A percentile compares a stretch with the other conserved stretches of the same genome.
Evolutionary conservation across 2,329 filamentous ascomycete genomes (phyloP).

Genomic region (Magnaporthiopsis poae): DNA sequence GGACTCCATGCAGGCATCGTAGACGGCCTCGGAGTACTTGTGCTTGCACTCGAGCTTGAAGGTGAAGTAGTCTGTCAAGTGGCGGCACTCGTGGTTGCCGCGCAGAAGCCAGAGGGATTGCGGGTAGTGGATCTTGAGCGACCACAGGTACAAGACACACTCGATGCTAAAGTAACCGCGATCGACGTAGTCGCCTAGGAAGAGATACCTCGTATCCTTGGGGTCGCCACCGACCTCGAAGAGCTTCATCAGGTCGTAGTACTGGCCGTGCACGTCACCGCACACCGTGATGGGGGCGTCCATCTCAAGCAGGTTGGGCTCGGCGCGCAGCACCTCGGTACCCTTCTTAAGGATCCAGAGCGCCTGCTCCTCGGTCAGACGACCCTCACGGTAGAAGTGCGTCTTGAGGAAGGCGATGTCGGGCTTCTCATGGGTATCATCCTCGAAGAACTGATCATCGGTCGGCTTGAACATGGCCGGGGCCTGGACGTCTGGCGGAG

Average conservation of each 20-base stretch:
- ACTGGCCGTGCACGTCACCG: conserved; percentile 96
- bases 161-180: conserved; percentile 98
- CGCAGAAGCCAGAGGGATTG: conserved; percentile 93
- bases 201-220: conserved; percentile 89
- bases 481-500: conserved; percentile 76
- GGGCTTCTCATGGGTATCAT: conserved; percentile 76
- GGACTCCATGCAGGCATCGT: conserved; percentile 96
- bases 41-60: conserved; percentile 99
- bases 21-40: conserved; percentile 93
- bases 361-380: conserved; percentile 92
- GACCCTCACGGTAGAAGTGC: conserved; percentile 95
- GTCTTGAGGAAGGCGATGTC: conserved; percentile 92
- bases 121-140: conserved; percentile 97
- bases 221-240: conserved; percentile 98
- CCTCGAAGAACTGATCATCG: conserved; percentile 88
- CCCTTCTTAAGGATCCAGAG: conserved; percentile 87
- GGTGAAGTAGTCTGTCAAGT: conserved; percentile 98
- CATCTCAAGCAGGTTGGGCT: conserved; percentile 97
- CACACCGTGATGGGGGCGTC: conserved; percentile 98
- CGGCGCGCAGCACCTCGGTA: conserved; percentile 74
- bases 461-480: conserved; percentile 87
- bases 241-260: conserved; percentile 98
- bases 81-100: conserved; percentile 96
- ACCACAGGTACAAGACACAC: conserved; percentile 96
- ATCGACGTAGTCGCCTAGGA: conserved; percentile 95